Evolutionary conservation across 768 basidiomycete genomes (phyloP).

Genomic region (Saitozyma podzolica): DNA sequence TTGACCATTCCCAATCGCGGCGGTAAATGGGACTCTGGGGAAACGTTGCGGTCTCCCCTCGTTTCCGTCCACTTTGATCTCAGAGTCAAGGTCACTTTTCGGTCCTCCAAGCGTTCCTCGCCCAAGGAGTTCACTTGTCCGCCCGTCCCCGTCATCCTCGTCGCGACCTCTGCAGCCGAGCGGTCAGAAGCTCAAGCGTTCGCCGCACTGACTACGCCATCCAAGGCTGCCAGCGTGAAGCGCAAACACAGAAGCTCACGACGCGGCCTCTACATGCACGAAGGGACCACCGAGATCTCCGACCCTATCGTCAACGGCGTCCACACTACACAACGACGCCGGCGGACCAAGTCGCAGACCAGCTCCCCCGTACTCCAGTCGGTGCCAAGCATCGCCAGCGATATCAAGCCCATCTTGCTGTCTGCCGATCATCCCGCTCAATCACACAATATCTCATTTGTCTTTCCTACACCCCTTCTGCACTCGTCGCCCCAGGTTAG

Average conservation of each 20-base stretch:
- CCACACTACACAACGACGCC: constrained; percentile 1
- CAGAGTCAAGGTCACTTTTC: constrained; percentile 22
- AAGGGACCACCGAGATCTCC: constrained; percentile 40
- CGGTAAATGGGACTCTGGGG: constrained; percentile 41
- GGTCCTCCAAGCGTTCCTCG: constrained; percentile 8
- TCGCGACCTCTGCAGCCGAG: constrained; percentile 17
- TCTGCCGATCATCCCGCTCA: constrained; percentile 26
- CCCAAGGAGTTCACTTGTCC: constrained; percentile 23
- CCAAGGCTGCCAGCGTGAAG: constrained; percentile 10
- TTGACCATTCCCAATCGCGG: constrained; percentile 24
- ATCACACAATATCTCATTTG: constrained; percentile 37
- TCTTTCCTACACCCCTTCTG: constrained; percentile 32
- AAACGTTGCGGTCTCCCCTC: constrained; percentile 29
- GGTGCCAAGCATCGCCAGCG: constrained; percentile 6
- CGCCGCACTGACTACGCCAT: constrained; percentile 4
- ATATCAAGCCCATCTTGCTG: constrained; percentile 39
- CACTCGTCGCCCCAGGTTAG: background rate
- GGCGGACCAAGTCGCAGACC: constrained; percentile 2
- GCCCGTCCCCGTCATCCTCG: constrained; percentile 28
- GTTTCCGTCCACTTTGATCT: constrained; percentile 27
- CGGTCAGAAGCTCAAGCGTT: constrained; percentile 18
- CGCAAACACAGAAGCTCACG: constrained; percentile 30
- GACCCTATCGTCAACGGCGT: constrained; percentile 22
- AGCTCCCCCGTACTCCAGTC: constrained; percentile 1
- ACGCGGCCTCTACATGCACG: constrained; percentile 44